These are phyloP conservation scores for Pseudogymnoascus sp. DNA, from an alignment of 2,329 filamentous ascomycete species.

Conservation along the genomic window DNA sequence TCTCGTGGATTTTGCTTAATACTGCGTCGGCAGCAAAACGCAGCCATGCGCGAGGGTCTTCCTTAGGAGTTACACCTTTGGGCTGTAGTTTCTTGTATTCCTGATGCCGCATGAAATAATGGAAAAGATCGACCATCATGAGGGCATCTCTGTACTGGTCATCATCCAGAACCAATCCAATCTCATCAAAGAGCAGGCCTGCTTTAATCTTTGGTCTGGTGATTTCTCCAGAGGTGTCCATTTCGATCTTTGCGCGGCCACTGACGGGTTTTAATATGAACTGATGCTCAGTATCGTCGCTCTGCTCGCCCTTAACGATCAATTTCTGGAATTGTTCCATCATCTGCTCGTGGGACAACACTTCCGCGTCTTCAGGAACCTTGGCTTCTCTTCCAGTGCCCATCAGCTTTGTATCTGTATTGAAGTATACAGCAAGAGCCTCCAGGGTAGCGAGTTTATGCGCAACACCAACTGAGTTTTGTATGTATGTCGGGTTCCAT, in stretches of 20 bases:
- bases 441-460: constrained; percentile 91
- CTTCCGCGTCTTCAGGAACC: constrained; percentile 47
- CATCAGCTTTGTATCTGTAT: constrained; percentile 81
- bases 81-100: constrained; percentile 93
- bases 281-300: constrained; percentile 50
- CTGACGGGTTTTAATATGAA: constrained; percentile 95
- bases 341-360: constrained; percentile 66
- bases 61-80: constrained; percentile 69
- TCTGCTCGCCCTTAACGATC: constrained; percentile 64
- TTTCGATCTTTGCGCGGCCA: constrained; percentile 85
- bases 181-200: constrained; percentile 87
- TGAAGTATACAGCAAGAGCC: constrained; percentile 93
- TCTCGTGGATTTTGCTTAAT: constrained; percentile 87
- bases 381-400: constrained; percentile 71
- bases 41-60: constrained; percentile 89
- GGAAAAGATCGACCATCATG: constrained; percentile 98
- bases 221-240: constrained; percentile 82
- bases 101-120: constrained; percentile 95
- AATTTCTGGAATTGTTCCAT: constrained; percentile 68
- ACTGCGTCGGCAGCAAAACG: constrained; percentile 85
- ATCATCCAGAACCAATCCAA: constrained; percentile 95
- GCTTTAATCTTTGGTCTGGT: constrained; percentile 83
- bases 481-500: constrained; percentile 94
- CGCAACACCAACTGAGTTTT: constrained; percentile 72
- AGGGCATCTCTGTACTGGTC: constrained; percentile 94